Base-by-base conservation (phyloP, 2,329 filamentous ascomycete genomes). In the Blastomyces silverae region DNA sequence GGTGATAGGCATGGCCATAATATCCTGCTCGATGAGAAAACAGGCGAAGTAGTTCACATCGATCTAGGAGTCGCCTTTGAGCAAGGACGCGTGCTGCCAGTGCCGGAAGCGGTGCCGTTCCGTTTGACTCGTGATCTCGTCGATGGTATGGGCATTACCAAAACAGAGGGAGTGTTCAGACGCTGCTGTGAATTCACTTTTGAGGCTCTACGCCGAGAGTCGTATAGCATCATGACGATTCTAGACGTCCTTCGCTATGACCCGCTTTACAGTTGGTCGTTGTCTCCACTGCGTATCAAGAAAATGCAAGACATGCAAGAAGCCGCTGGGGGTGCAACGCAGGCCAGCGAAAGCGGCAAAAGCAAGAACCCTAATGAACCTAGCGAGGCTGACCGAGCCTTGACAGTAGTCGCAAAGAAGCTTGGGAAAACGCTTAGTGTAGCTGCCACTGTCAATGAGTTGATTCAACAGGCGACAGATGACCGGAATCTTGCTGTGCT, bases 171-270 rank as follows among this genome's bases (percentile, higher is more conserved):
- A 3, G 92, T 97, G 0, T 99, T 97, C 80, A 86, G 94, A 8
- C 87, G 95, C n/a, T 97, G 93, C 78, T 99, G 94, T 76, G 95
- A 99, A 75, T 97, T 97, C 75, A 97, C 92, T 0, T 85, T 99
- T 42, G 92, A 97, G 67, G 92, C 95, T 1, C 81, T 99, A 46
- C 88, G 94, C n/a, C 90, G 96, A 71, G 94, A 99, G 75, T 90
- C 90, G 15, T 95, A 96, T 74, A 92, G 89, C 56, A 99, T 99
- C 79, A 97, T 97, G 92, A 97, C 94, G 0, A 92, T 99, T 63
- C 85, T 99, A 25, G 95, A 99, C 73, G 95, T 99, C 28, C 81
- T 99, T 66, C 89, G 95, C n/a, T 97, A 97, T 77, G 94, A 99
- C 81, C 95, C 94, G 0, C 80, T 99, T 67, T 96, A 97, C 76